These are phyloP conservation scores for Verbascum thapsus DNA, from an alignment of 257 asterid species.

Conservation along the genomic window DNA sequence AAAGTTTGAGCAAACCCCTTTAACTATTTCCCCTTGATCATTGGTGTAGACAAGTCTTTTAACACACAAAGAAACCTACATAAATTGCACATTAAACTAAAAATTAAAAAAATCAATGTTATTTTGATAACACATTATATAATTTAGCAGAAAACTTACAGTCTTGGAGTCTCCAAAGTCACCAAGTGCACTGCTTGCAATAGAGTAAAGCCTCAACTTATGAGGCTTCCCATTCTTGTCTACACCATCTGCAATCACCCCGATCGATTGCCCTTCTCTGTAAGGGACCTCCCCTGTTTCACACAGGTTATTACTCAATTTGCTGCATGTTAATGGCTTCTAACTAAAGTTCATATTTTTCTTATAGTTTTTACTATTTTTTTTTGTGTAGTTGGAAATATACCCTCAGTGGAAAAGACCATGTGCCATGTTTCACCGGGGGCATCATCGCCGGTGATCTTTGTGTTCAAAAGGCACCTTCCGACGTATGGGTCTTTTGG, in stretches of 20 bases:
- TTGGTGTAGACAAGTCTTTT: conserved; percentile 90
- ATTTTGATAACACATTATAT: no score
- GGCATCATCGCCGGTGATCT: conserved; percentile 97
- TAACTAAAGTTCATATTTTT: no score
- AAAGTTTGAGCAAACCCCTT: conserved; percentile 99
- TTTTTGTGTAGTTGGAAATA: no score
- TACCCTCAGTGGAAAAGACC: conserved; percentile 98
- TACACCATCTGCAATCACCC: conserved; percentile 83
- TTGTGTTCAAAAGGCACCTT: conserved; percentile 88
- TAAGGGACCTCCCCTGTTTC: conserved; percentile 82
- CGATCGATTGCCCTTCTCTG: conserved; percentile 98
- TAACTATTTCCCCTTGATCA: conserved; percentile 78
- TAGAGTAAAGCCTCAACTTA: conserved; percentile 88
- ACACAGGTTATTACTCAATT: conserved; percentile 28
- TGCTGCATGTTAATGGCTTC: no score
- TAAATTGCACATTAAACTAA: neutral
- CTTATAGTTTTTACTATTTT: no score
- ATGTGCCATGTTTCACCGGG: conserved; percentile 99
- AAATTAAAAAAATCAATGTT: no score
- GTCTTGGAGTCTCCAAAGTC: conserved; percentile 98
- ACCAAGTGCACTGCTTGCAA: conserved; percentile 97
- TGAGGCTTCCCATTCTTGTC: conserved; percentile 98
- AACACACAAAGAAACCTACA: conserved; percentile 91
- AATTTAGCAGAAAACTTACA: conserved; percentile 45
- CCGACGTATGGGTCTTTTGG: conserved; percentile 94